Percentiles rank a stretch among this genome's conserved stretches.
Conservation (phyloP, 73 alveolate species). For the Breviolum minutum region DNA sequence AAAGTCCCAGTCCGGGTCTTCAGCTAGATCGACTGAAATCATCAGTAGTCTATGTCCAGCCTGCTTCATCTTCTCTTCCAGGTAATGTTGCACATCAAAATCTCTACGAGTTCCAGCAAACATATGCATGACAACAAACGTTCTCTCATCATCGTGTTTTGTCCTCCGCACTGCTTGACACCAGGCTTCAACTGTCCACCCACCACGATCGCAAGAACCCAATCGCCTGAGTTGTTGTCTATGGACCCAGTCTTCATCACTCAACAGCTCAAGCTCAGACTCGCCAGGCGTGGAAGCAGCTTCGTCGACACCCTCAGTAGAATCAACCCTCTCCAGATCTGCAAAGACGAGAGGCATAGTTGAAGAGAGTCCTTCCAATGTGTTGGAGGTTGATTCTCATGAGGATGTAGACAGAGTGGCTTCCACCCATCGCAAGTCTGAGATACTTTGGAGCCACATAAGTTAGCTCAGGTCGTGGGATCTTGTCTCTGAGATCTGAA, state of each 20-base stretch:
- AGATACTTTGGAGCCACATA: background rate
- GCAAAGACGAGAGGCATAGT: background rate
- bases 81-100: background rate
- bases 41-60: background rate
- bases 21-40: background rate
- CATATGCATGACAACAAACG: background rate
- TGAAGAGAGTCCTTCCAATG: background rate
- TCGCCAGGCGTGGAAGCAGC: too few species aligned
- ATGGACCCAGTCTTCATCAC: background rate
- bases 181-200: slow-evolving; percentile 18
- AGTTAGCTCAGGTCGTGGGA: background rate
- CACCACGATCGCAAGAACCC: background rate
- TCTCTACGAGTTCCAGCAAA: background rate
- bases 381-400: background rate
- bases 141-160: background rate
- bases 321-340: too few species aligned
- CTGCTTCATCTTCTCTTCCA: background rate
- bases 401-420: background rate
- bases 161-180: background rate
- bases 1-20: background rate
- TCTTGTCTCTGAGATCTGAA: background rate
- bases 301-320: too few species aligned
- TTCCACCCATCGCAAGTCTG: background rate
- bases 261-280: too few species aligned
- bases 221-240: background rate